Evolutionary conservation across 768 basidiomycete genomes (phyloP).

Genomic region (Omphalotus guepiniiformis): DNA sequence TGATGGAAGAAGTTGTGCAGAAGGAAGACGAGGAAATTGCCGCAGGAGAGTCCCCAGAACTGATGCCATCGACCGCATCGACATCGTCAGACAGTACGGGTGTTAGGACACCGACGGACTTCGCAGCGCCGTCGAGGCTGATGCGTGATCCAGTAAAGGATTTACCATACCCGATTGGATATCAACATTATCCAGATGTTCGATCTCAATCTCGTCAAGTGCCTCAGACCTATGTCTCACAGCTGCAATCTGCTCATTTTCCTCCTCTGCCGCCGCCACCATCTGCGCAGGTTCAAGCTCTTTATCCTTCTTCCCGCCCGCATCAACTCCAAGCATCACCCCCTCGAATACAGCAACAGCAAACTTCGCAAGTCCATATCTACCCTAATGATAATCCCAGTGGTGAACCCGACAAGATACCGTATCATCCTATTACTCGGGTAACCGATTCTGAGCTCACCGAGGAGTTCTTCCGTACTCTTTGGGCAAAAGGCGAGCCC

Average conservation of each 20-base stretch:
- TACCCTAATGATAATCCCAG: not conserved
- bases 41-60: slow-evolving; percentile 2
- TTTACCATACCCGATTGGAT: not conserved
- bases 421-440: slow-evolving; percentile 40
- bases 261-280: not conserved
- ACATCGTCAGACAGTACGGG: slow-evolving; percentile 10
- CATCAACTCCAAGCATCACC: not conserved
- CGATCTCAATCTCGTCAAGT: not conserved
- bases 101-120: slow-evolving; percentile 6
- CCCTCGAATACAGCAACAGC: not conserved
- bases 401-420: slow-evolving; percentile 29
- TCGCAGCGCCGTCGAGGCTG: not conserved
- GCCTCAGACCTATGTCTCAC: slow-evolving; percentile 3
- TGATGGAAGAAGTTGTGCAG: slow-evolving; percentile 58
- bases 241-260: slow-evolving; percentile 6
- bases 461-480: slow-evolving; percentile 53
- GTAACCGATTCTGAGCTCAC: slow-evolving; percentile 48
- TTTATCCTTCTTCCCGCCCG: not conserved
- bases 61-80: not conserved
- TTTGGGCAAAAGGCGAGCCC: slow-evolving; percentile 76
- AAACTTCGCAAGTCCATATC: not conserved
- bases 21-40: slow-evolving; percentile 11
- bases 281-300: not conserved
- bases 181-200: not conserved
- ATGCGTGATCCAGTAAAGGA: not conserved